These are phyloP conservation scores for Fusarium praegraminearum DNA, from an alignment of 2,329 filamentous ascomycete species.

Conservation along the genomic window DNA sequence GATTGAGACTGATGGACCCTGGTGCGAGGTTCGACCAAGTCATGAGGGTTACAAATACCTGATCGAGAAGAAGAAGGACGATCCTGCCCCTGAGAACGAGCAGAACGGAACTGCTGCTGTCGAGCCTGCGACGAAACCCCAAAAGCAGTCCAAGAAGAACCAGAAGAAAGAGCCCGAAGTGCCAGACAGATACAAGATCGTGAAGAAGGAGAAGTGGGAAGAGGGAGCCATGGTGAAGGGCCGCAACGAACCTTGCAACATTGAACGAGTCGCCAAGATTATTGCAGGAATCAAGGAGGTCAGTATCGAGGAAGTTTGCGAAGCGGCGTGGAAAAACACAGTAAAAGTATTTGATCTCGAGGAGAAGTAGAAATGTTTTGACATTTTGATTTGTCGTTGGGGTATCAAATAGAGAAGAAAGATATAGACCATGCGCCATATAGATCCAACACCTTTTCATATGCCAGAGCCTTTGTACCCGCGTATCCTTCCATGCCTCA, in stretches of 20 bases:
- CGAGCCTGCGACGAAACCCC: slow-evolving; percentile 45
- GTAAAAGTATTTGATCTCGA: slow-evolving; percentile 80
- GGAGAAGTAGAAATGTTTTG: slow-evolving; percentile 44
- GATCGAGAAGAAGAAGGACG: slow-evolving; percentile 58
- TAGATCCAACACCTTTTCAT: slow-evolving; percentile 48
- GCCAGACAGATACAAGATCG: slow-evolving; percentile 78
- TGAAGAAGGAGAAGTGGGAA: slow-evolving; percentile 97
- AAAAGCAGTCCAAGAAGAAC: slow-evolving; percentile 61
- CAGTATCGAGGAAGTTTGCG: slow-evolving; percentile 82
- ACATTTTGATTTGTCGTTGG: slow-evolving; percentile 23
- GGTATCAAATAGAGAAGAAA: slow-evolving; percentile 51
- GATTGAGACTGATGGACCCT: slow-evolving; percentile 97
- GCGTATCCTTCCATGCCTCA: slow-evolving; percentile 74
- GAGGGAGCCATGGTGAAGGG: slow-evolving; percentile 93
- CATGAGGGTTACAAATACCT: slow-evolving; percentile 85
- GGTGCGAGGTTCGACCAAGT: slow-evolving; percentile 92
- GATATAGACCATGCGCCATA: slow-evolving; percentile 43
- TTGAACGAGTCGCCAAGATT: slow-evolving; percentile 87
- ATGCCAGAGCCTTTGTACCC: slow-evolving; percentile 69
- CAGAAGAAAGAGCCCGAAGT: slow-evolving; percentile 74
- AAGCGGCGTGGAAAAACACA: slow-evolving; percentile 88
- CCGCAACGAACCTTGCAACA: slow-evolving; percentile 90
- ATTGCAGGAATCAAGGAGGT: slow-evolving; percentile 89
- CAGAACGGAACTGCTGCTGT: slow-evolving; percentile 41
- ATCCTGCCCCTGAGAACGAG: slow-evolving; percentile 33